A percentile compares a stretch with the other conserved stretches of the same genome.
These are phyloP conservation scores for Arthroderma sp. DNA, from an alignment of 2,329 filamentous ascomycete genomes.

Conservation along the genomic window DNA sequence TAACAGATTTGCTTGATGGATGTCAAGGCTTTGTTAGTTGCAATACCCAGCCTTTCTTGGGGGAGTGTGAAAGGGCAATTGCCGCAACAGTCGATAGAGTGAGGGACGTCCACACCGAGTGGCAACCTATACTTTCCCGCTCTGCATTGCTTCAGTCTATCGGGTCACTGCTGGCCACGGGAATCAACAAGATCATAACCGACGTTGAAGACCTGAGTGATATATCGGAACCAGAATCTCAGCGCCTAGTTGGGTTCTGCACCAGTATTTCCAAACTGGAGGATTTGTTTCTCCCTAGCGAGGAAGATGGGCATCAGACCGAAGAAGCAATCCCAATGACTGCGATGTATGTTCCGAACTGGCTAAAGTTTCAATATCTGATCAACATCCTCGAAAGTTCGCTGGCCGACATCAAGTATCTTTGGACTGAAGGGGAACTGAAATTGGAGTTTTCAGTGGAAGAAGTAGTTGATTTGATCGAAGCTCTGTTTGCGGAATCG, in stretches of 20 bases:
- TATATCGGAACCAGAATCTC: constrained; percentile 50
- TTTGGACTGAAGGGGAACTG: constrained; percentile 53
- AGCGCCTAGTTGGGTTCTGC: constrained; percentile 45
- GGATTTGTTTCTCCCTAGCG: constrained; percentile 40
- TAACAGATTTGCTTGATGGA: constrained; percentile 49
- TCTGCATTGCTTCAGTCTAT: constrained; percentile 50
- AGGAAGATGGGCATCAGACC: constrained; percentile 17
- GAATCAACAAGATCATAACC: constrained; percentile 46
- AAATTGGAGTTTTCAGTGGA: constrained; percentile 48
- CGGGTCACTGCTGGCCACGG: constrained; percentile 44
- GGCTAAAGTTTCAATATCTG: constrained; percentile 54
- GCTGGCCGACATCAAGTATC: constrained; percentile 51
- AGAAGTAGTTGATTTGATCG: constrained; percentile 50
- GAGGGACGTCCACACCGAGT: constrained; percentile 42
- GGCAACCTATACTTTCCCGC: constrained; percentile 45
- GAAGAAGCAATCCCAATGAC: constrained; percentile 36
- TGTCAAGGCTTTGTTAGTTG: constrained; percentile 50
- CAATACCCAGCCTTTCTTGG: constrained; percentile 45
- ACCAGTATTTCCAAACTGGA: constrained; percentile 43
- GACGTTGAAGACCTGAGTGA: constrained; percentile 51
- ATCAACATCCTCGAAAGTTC: constrained; percentile 50
- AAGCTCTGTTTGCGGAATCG: constrained; percentile 52
- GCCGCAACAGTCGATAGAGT: constrained; percentile 45
- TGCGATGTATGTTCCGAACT: constrained; percentile 48
- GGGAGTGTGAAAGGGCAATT: constrained; percentile 48